These are phyloP conservation scores for Mucor ambiguus DNA, from an alignment of 371 early-diverging fungal species.

Conservation along the genomic window DNA sequence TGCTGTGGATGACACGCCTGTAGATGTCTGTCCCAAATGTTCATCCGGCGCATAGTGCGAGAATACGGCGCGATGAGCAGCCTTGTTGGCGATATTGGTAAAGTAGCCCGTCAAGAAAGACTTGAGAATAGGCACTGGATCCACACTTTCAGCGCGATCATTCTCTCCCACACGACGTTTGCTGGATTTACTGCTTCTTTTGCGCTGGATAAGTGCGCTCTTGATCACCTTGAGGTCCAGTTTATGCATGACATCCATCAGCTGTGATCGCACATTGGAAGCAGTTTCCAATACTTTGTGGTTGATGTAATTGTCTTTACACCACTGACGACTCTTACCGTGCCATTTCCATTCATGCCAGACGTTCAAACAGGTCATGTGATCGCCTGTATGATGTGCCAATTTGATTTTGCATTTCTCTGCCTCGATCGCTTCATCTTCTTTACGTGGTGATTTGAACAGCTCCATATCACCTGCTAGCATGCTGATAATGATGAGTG, in stretches of 20 bases:
- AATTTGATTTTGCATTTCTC: constrained; percentile 76
- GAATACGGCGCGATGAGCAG: constrained; percentile 64
- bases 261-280: constrained; percentile 86
- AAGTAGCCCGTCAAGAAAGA: constrained; percentile 77
- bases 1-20: constrained; percentile 26
- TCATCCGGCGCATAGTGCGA: constrained; percentile 71
- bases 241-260: constrained; percentile 86
- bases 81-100: constrained; percentile 77
- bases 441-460: constrained; percentile 73
- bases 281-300: constrained; percentile 84
- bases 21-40: constrained; percentile 27
- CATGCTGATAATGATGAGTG: constrained; percentile 67
- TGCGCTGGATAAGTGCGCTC: constrained; percentile 21
- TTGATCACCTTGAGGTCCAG: constrained; percentile 64
- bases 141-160: constrained; percentile 27
- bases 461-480: constrained; percentile 88
- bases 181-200: constrained; percentile 19
- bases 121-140: constrained; percentile 63
- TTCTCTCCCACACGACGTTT: constrained; percentile 25
- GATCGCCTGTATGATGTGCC: constrained; percentile 83
- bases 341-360: constrained; percentile 88
- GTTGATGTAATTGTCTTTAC: constrained; percentile 90
- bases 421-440: constrained; percentile 75
- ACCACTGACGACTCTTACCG: constrained; percentile 81
- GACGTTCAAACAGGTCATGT: constrained; percentile 84